Conservation (phyloP, 2,329 filamentous ascomycete genomes). For the Aureobasidium lini region DNA sequence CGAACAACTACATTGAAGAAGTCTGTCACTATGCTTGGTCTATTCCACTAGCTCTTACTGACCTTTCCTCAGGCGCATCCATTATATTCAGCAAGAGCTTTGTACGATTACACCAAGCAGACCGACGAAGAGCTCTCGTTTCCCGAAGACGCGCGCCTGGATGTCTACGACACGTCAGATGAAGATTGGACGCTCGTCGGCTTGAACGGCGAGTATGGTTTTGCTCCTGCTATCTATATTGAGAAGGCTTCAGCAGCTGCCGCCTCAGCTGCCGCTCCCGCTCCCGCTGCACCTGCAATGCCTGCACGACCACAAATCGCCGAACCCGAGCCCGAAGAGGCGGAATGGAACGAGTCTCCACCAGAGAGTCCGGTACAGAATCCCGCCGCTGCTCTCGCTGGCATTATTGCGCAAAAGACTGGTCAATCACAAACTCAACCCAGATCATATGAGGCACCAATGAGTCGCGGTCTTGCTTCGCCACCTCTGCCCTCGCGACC, state of each 20-base stretch:
- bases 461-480: slow-evolving; percentile 33
- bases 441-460: slow-evolving; percentile 15
- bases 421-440: slow-evolving; percentile 27
- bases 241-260: slow-evolving; percentile 53
- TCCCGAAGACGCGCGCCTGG: slow-evolving; percentile 72
- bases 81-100: slow-evolving; percentile 67
- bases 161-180: slow-evolving; percentile 84
- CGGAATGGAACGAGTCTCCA: slow-evolving; percentile 39
- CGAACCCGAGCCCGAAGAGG: slow-evolving; percentile 28
- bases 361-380: slow-evolving; percentile 31
- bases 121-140: slow-evolving; percentile 98
- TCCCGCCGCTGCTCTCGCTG: slow-evolving; percentile 53
- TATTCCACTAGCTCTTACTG: background rate
- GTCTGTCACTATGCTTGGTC: slow-evolving; percentile 43
- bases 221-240: slow-evolving; percentile 94
- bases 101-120: slow-evolving; percentile 96
- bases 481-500: slow-evolving; percentile 49
- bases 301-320: slow-evolving; percentile 32
- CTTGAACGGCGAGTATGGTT: slow-evolving; percentile 76
- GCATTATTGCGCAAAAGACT: slow-evolving; percentile 43
- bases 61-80: slow-evolving; percentile 50
- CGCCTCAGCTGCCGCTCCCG: slow-evolving; percentile 35
- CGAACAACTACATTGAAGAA: slow-evolving; percentile 92
- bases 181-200: slow-evolving; percentile 96
- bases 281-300: slow-evolving; percentile 29